Conservation (phyloP, 1,139 yeast species). For the Saccharomyces hybrid region DNA sequence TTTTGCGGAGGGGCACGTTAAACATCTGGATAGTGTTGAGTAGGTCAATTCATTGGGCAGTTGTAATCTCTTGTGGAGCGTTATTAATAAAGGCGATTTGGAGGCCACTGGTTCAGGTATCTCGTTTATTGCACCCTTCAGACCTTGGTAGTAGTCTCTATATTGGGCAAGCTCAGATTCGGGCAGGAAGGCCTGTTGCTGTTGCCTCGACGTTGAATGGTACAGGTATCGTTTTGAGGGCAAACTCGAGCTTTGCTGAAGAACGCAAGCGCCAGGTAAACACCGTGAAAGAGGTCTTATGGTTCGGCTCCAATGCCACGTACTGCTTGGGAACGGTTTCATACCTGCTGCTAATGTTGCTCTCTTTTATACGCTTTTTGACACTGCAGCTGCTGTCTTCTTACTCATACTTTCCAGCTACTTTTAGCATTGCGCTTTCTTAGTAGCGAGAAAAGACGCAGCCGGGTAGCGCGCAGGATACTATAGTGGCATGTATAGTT, state of each 20-base stretch:
- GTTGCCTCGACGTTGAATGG: not conserved
- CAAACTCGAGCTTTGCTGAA: not conserved
- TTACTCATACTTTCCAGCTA: not conserved
- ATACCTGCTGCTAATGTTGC: not conserved
- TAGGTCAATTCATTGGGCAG: slow-evolving; percentile 50
- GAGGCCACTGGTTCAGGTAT: slow-evolving; percentile 42
- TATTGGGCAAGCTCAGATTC: slow-evolving; percentile 18
- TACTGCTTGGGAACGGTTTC: not conserved
- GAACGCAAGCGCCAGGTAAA: not conserved
- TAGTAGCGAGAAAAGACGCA: not conserved
- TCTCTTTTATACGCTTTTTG: not conserved
- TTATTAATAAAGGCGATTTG: slow-evolving; percentile 60
- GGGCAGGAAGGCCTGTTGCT: not conserved
- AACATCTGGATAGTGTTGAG: slow-evolving; percentile 72
- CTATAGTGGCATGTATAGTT: not conserved
- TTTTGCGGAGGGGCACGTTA: slow-evolving; percentile 46
- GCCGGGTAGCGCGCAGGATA: not conserved
- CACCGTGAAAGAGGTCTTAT: not conserved
- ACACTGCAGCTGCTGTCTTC: not conserved
- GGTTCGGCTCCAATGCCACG: not conserved
- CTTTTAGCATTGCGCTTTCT: not conserved
- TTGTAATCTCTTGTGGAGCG: slow-evolving; percentile 73
- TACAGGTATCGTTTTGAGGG: not conserved
- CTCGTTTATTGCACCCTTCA: slow-evolving; percentile 17
- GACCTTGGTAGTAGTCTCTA: slow-evolving; percentile 18